These are phyloP conservation scores for Amaranthus tricolor DNA, from an alignment of 179 eudicot species.

Conservation along the genomic window DNA sequence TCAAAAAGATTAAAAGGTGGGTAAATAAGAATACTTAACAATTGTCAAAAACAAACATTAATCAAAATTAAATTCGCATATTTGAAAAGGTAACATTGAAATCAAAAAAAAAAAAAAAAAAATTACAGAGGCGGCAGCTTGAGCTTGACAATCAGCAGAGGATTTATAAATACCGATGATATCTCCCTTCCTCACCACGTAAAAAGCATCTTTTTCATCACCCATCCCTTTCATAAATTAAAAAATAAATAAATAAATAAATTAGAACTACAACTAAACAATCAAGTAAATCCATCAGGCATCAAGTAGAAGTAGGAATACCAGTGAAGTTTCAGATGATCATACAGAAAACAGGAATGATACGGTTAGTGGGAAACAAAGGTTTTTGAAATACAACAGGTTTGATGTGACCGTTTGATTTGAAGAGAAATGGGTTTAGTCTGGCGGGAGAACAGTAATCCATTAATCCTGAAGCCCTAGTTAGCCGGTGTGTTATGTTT, in stretches of 20 bases:
- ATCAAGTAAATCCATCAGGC: too few relatives aligned
- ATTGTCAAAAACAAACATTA: too few relatives aligned
- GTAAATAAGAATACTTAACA: not conserved
- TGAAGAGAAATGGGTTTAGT: too few relatives aligned
- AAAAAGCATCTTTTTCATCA: slow-evolving; percentile 59
- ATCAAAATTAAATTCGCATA: not conserved
- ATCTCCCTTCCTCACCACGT: slow-evolving; percentile 63
- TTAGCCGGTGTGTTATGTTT: too few relatives aligned
- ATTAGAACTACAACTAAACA: too few relatives aligned
- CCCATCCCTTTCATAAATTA: slow-evolving; percentile 33
- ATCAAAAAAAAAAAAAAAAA: not conserved
- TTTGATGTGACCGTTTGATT: too few relatives aligned
- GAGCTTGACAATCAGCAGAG: slow-evolving; percentile 55
- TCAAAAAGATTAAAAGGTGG: not conserved
- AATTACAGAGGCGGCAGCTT: slow-evolving; percentile 47
- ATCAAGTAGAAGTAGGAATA: not conserved
- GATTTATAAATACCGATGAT: slow-evolving; percentile 53
- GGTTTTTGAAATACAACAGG: not conserved
- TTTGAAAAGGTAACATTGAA: not conserved
- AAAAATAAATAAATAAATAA: too few relatives aligned
- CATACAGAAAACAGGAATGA: not conserved
- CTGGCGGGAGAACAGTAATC: too few relatives aligned
- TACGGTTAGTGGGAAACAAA: not conserved
- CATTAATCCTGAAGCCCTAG: too few relatives aligned
- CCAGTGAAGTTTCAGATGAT: not conserved